Evolutionary conservation across 129 eudicot species (phyloP).

Genomic region (Daucus carota): DH1_v3.0 NC_030383.2:526501-527000

Average conservation of each 20-base stretch:
- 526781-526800: background rate
- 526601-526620: constrained; percentile 10
- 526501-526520: background rate
- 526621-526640: background rate
- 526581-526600: constrained; percentile 5
- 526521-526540: background rate
- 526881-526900: too few relatives aligned
- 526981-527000: too few relatives aligned
- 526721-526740: constrained; percentile 1
- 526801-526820: too few relatives aligned
- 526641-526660: constrained; percentile 2
- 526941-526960: too few relatives aligned
- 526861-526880: too few relatives aligned
- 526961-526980: too few relatives aligned
- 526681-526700: background rate
- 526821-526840: too few relatives aligned
- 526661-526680: constrained; percentile 15
- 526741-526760: constrained; percentile 1
- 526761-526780: background rate
- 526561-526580: too few relatives aligned
- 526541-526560: constrained; percentile 17
- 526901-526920: too few relatives aligned
- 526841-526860: too few relatives aligned
- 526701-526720: constrained; percentile 1
- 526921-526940: too few relatives aligned